Evolutionary conservation across 768 basidiomycete species (phyloP), one percentile per base, ranked within the genome.

Genomic region (Gyrodon lividus): DNA sequence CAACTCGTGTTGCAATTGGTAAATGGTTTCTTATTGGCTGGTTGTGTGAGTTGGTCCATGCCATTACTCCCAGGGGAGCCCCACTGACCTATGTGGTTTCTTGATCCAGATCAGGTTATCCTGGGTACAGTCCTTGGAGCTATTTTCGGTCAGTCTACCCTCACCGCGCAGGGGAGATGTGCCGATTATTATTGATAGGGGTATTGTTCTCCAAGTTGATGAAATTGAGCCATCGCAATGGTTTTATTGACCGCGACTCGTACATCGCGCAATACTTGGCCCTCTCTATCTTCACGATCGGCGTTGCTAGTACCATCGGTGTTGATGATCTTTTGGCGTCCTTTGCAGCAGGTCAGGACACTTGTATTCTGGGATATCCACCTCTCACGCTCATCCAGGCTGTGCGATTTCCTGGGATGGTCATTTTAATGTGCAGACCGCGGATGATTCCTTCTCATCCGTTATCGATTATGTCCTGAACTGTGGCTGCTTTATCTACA

Each of bases 331-430:
- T 98, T 10, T 72, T 98, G 35, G 95, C 92, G 2, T 84, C 90
- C 0, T 98, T 97, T 63, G 87, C 89, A 44, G 85, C 84, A 60
- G 88, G 88, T 84, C 39, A 23, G 72, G 48, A n/a, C 12, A 30
- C 43, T 30, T 9, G 24, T 6, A 12, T 31, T 20, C n/a, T 34
- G 5, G 49, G 19, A 3, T 10, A 19, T 8, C 8, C 17, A n/a
- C 14, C 46, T 43, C 51, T 50, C 30, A 52, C 30, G 6, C 46
- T 31, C 66, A 65, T 39, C 65, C 70, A 85, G 95, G 95, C 3
- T 84, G 79, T 46, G 91, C 95, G 2, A 87, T 98, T 57, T 91
- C 91, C 6, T 95, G 91, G 92, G 93, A 96, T 67, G 89, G 84
- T 3, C 77, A 90, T 58, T 89, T 89, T 72, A 87, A 89, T 59